Conservation (phyloP, 306 rosid species). For the Luffa acutangula region DNA sequence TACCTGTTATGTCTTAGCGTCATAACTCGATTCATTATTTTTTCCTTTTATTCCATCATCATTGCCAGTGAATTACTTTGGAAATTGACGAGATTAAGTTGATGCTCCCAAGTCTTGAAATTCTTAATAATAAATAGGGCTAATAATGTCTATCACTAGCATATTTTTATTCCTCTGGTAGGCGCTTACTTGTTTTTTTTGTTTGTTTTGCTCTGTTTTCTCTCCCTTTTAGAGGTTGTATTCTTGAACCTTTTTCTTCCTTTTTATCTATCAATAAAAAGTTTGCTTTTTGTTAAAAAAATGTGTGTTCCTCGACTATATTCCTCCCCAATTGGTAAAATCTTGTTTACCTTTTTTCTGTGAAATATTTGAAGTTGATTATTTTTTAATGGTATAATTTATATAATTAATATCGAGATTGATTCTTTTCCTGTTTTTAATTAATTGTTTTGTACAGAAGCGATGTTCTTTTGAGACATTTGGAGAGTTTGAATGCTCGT, state of each 20-base stretch:
- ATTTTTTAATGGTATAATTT: background rate
- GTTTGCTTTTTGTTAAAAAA: no score
- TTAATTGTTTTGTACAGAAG: constrained; percentile 48
- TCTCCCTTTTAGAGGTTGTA: no score
- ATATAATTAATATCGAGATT: background rate
- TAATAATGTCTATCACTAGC: background rate
- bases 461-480: constrained; percentile 69
- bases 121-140: background rate
- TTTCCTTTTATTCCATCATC: background rate
- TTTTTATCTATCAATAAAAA: no score
- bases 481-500: constrained; percentile 74
- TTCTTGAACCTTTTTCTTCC: no score
- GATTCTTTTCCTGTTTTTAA: constrained; percentile 6
- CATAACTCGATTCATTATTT: constrained; percentile 11
- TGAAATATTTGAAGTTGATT: background rate
- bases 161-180: background rate
- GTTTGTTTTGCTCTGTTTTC: no score
- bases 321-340: background rate
- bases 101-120: background rate
- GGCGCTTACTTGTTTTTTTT: no score
- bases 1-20: constrained; percentile 9
- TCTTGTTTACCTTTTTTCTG: background rate
- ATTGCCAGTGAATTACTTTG: background rate
- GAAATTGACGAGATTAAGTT: background rate
- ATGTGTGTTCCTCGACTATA: background rate